A percentile compares a stretch with the other conserved stretches of the same genome.
phyloP scores from a whole-genome alignment of 441 rosid genomes.

The Adansonia gregorii region DNA sequence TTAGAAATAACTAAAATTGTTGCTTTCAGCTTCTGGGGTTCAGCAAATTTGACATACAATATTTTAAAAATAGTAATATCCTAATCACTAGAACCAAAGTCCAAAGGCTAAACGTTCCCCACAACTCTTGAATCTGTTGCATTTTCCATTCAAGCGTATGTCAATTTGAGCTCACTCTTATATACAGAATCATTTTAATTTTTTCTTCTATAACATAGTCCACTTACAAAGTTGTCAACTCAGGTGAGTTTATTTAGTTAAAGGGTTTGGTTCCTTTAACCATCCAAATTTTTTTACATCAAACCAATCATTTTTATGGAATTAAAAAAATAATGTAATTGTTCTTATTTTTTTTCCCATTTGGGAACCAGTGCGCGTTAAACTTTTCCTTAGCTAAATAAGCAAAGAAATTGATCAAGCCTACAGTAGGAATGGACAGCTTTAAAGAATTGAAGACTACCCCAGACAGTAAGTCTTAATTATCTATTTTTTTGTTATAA shows the following conservation, averaged over 20 bases:
- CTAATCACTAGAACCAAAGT: no score
- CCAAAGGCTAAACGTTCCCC: no score
- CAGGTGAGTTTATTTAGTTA: not conserved
- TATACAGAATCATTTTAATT: not conserved
- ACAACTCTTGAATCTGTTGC: not conserved
- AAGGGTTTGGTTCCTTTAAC: no score
- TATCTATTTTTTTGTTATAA: not conserved
- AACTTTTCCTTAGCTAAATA: not conserved
- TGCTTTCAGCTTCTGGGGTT: not conserved
- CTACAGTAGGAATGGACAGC: not conserved
- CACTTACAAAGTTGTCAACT: not conserved
- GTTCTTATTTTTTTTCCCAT: no score
- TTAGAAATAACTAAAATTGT: not conserved
- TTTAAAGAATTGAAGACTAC: not conserved
- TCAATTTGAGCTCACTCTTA: constrained; percentile 5
- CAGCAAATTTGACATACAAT: not conserved
- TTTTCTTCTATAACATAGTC: not conserved
- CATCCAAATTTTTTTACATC: no score
- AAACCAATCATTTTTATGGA: no score
- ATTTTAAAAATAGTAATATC: no score
- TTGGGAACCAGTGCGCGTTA: no score
- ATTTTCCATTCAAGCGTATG: not conserved
- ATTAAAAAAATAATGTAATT: no score
- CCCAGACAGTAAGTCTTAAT: not conserved
- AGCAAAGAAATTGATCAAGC: constrained; percentile 2